Base-by-base conservation (phyloP, 768 basidiomycete genomes). In the Phanerodontia chrysosporium region DNA sequence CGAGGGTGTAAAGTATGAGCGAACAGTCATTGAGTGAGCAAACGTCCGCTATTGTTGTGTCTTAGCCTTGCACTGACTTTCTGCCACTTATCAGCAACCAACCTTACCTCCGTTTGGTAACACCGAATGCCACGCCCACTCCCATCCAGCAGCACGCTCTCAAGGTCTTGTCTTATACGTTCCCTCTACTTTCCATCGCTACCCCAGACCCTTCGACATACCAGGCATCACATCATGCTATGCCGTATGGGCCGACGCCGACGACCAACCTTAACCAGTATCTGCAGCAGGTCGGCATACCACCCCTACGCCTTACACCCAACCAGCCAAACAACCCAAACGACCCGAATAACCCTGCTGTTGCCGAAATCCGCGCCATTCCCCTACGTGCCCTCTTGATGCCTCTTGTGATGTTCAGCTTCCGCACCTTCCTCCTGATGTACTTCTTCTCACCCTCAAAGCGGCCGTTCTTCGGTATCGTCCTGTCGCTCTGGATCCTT, bases 371-470 rank as follows among this genome's bases (percentile, higher is more conserved):
- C 14, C 80, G 81, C 36, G 83, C 84, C 49, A 75, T 89, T 39
- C 85, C 85, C 4, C 57, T 90, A 24, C 84, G 89, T 29, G 86
- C 87, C 4, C 76, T 90, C 5, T 65, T 90, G 44, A 77, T 82
- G n/a, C 86, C 89, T 0, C 67, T 90, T 14, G 64, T 85, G 55
- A 80, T 90, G 78, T 78, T 90, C n/a, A 57, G 82, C 7, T 76
- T 90, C 65, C 85, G 89, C 55, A 88, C 85, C 3, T 64, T 82
- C 13, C 76, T 91, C 13, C 74, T 91, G 28, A 76, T 91, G 2
- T 91, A 90, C 70, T 89, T 91, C 70, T 85, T 91, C 65, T 85
- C 86, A 3, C 89, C 89, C 0, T 80, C 86, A 7, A 79, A 86
- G 63, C 87, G 88, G 57, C 89, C 89, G 5, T 68, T 90, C 21